Conservation (phyloP, 2,329 filamentous ascomycete species). For the Taxawa tesnikishii region DNA sequence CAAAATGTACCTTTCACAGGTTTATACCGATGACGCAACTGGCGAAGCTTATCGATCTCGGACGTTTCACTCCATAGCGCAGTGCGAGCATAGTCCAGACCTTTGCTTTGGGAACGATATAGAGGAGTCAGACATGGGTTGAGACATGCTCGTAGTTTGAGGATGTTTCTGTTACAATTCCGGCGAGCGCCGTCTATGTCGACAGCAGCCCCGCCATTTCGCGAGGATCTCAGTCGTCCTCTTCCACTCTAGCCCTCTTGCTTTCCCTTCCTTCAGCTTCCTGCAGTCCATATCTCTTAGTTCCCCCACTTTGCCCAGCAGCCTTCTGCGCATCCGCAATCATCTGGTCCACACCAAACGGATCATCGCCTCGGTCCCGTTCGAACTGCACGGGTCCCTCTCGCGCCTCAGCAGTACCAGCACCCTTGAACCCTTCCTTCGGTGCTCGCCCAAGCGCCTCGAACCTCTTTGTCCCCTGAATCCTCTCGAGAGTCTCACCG, state of each 20-base stretch:
- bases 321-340: slow-evolving; percentile 62
- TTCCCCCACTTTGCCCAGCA: slow-evolving; percentile 29
- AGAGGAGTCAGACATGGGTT: too few species aligned
- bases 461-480: slow-evolving; percentile 75
- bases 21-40: too few species aligned
- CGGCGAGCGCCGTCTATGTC: too few species aligned
- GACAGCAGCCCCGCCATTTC: too few species aligned
- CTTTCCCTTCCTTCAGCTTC: slow-evolving; percentile 43
- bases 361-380: slow-evolving; percentile 64
- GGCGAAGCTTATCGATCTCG: too few species aligned
- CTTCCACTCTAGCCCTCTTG: slow-evolving; percentile 70
- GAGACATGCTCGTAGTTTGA: too few species aligned
- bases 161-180: too few species aligned
- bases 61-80: too few species aligned
- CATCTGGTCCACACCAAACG: slow-evolving; percentile 91
- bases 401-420: slow-evolving; percentile 68
- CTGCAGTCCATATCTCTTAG: slow-evolving; percentile 67
- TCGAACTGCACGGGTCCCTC: slow-evolving; percentile 95
- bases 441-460: slow-evolving; percentile 70
- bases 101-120: too few species aligned
- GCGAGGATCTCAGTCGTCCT: slow-evolving; percentile 23
- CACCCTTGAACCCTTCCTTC: slow-evolving; percentile 77
- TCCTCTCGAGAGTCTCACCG: slow-evolving; percentile 73
- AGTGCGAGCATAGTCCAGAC: too few species aligned
- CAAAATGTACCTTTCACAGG: too few species aligned